Base-by-base conservation (phyloP, 2,329 filamentous ascomycete species). In the Fusarium sp. region DNA sequence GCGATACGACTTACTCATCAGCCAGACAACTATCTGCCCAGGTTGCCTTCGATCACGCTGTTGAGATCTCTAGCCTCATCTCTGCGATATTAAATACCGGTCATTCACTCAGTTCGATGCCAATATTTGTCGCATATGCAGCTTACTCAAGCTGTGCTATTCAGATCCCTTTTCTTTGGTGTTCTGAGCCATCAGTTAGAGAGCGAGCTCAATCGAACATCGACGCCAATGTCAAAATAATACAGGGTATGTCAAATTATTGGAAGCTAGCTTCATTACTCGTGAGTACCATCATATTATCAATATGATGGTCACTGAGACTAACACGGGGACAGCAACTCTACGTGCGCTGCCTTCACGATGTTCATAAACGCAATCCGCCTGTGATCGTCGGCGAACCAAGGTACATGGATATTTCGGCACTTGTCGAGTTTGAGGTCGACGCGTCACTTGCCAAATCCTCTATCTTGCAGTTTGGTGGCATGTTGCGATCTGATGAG, bases 1-100 rank as follows among this genome's bases (percentile, higher is more conserved):
- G 41, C 2, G 66, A 68, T 1, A 48, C 1, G 2, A 18, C 24
- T 6, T 42, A 44, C 6, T 68, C 55, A 1, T 55, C 55, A 6
- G 63, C 63, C 1, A 36, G 63, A 6, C 63, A 68, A 0, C 4
- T 68, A 0, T 68, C 63, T 1, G 66, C 63, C 0, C 66, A 68
- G 9, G 15, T 55, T 0, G 55, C 63, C 0, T 68, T 17, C 1
- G 47, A 62, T 18, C 39, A 55, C 14, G 48, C 63, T 2, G 0
- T 2, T 10, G 6, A 0, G 0, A 48, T 54, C 2, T 68, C 63
- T 1, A 20, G 5, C 17, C 24, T 62, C 4, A 30, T 48, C 5
- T 5, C 2, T 5, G 2, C 18, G 3, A 9, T 38, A 1, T 6
- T 44, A 2, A 6, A 0, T 4, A 28, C 14, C 0, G 4, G 8